Evolutionary conservation across 2,329 filamentous ascomycete genomes (phyloP).

Genomic region (Talaromyces verruculosus): DNA sequence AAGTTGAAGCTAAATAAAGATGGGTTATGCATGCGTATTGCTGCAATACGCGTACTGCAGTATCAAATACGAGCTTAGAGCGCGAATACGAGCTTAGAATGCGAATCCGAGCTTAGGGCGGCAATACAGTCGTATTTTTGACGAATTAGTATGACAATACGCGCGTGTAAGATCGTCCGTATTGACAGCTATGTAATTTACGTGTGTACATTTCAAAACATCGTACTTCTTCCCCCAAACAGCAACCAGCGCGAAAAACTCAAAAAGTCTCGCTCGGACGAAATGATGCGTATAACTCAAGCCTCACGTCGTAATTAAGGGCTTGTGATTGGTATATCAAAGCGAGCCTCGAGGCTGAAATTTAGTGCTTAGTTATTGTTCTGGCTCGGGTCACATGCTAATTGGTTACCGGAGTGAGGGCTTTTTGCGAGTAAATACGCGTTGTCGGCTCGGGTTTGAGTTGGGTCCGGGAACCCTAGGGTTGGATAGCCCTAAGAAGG

Average conservation of each 20-base stretch:
- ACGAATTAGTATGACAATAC: background rate
- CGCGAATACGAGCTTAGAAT: background rate
- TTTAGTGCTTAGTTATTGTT: conserved; percentile 1
- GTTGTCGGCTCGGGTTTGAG: background rate
- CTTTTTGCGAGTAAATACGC: background rate
- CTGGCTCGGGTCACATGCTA: background rate
- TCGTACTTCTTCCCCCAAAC: background rate
- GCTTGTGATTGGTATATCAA: background rate
- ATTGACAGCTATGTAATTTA: background rate
- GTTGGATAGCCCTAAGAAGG: background rate
- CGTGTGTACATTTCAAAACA: background rate
- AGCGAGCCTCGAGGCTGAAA: background rate
- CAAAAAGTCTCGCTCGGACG: conserved; percentile 1
- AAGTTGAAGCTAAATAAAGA: background rate
- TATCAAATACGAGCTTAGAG: background rate
- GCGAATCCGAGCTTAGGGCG: background rate
- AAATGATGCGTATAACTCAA: background rate
- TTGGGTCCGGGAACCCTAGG: background rate
- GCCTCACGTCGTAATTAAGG: background rate
- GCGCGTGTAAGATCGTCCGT: background rate
- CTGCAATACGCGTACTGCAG: too few species aligned
- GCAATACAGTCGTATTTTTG: background rate
- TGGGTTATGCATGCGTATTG: background rate
- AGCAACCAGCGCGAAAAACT: background rate
- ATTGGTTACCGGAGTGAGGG: background rate